Evolutionary conservation across 495 filamentous ascomycete genomes (phyloP).

Genomic region (Aspergillus coremiiformis): DNA sequence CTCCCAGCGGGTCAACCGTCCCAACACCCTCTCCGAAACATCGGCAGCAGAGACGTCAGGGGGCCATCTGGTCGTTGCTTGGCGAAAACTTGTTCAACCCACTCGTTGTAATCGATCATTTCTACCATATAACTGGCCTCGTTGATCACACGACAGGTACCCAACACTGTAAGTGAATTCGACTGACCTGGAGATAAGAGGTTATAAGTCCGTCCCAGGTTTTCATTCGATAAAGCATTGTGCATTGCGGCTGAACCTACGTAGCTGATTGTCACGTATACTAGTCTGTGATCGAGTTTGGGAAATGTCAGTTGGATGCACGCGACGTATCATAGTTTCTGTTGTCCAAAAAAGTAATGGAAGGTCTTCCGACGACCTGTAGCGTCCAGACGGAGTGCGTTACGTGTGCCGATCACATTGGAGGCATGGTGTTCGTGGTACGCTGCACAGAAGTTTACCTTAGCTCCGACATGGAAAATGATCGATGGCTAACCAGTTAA

Average conservation of each 20-base stretch:
- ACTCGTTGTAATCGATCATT: slow-evolving; percentile 7
- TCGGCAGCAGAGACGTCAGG: slow-evolving; percentile 7
- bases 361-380: slow-evolving; percentile 12
- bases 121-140: slow-evolving; percentile 7
- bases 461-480: slow-evolving; percentile 18
- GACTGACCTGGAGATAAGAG: neutral
- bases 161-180: slow-evolving; percentile 2
- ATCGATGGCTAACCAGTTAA: slow-evolving; percentile 7
- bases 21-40: slow-evolving; percentile 9
- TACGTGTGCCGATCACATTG: slow-evolving; percentile 16
- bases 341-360: slow-evolving; percentile 23
- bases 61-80: neutral
- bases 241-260: slow-evolving; percentile 10
- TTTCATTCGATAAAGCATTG: slow-evolving; percentile 5
- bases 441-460: slow-evolving; percentile 16
- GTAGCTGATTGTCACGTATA: slow-evolving; percentile 17
- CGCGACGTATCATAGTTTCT: slow-evolving; percentile 14
- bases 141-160: slow-evolving; percentile 7
- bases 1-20: slow-evolving; percentile 2
- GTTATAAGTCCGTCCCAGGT: slow-evolving; percentile 6
- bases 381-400: slow-evolving; percentile 11
- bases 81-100: neutral
- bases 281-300: slow-evolving; percentile 3
- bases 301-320: slow-evolving; percentile 14
- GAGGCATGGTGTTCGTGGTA: slow-evolving; percentile 12